Evolutionary conservation across 1,284 basidiomycete genomes (phyloP).

Genomic region (Boletus sp.): DNA sequence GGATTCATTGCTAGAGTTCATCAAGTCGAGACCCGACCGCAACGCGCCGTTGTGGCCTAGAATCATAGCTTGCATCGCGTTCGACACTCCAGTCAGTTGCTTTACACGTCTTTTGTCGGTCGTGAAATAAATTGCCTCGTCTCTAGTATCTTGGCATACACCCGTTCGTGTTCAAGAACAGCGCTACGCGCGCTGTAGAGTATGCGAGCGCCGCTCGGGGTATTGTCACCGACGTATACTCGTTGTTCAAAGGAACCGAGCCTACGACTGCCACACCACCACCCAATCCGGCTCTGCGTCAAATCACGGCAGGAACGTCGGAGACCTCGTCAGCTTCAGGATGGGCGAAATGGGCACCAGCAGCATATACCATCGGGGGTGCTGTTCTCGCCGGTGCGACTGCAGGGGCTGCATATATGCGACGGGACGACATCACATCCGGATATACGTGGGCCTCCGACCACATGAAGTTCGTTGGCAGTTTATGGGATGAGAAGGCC

Average conservation of each 20-base stretch:
- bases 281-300: conserved; percentile 31
- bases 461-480: conserved; percentile 90
- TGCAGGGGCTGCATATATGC: conserved; percentile 83
- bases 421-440: conserved; percentile 69
- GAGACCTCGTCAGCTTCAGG: conserved; percentile 29
- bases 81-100: conserved; percentile 83
- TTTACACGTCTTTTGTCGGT: neutral
- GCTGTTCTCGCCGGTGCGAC: conserved; percentile 81
- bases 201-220: conserved; percentile 73
- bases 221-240: conserved; percentile 57
- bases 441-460: conserved; percentile 83
- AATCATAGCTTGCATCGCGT: conserved; percentile 82
- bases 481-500: conserved; percentile 80
- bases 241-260: conserved; percentile 52
- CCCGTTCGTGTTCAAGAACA: conserved; percentile 86
- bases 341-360: conserved; percentile 68
- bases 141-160: conserved; percentile 84
- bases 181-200: conserved; percentile 74
- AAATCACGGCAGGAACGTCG: conserved; percentile 34
- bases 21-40: conserved; percentile 61
- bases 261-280: conserved; percentile 35
- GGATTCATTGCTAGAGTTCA: conserved; percentile 80
- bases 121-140: conserved; percentile 2
- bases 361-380: conserved; percentile 68
- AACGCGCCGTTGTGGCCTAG: conserved; percentile 80